phyloP scores from a whole-genome alignment of 768 basidiomycete genomes.

The Lanmaoa pseudosensibilis region DNA sequence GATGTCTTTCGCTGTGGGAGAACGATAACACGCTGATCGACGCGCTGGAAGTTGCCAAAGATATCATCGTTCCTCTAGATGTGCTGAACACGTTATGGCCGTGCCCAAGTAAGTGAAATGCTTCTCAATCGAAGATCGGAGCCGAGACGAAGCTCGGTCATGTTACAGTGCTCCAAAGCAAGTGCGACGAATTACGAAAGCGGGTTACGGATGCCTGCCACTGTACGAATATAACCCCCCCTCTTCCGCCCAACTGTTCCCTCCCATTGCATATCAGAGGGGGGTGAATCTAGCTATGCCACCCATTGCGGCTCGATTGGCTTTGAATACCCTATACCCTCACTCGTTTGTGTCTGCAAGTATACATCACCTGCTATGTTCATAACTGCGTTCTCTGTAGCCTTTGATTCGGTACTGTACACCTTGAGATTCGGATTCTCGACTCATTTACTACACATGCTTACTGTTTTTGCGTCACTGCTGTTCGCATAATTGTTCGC shows the following conservation, averaged over 20 bases:
- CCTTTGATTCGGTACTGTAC: conserved; percentile 31
- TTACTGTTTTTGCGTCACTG: conserved; percentile 7
- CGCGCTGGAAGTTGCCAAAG: conserved; percentile 66
- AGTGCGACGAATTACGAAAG: conserved; percentile 49
- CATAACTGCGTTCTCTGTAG: conserved; percentile 29
- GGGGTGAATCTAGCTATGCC: conserved; percentile 19
- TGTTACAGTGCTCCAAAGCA: conserved; percentile 45
- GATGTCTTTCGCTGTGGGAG: conserved; percentile 67
- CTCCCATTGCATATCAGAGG: conserved; percentile 36
- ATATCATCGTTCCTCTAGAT: conserved; percentile 61
- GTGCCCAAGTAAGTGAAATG: conserved; percentile 41
- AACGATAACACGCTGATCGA: conserved; percentile 56
- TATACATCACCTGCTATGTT: conserved; percentile 30
- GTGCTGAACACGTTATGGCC: conserved; percentile 73
- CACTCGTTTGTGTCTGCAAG: conserved; percentile 30
- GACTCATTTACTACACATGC: conserved; percentile 7
- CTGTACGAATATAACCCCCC: conserved; percentile 41
- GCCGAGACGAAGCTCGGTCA: conserved; percentile 9
- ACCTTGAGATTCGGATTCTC: conserved; percentile 4
- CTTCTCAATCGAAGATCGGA: conserved; percentile 5
- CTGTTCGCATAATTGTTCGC: conserved; percentile 11
- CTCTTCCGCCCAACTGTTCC: conserved; percentile 40
- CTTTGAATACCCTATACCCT: conserved; percentile 24
- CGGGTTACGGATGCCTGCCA: conserved; percentile 51
- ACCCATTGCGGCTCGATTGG: not conserved